phyloP scores from a whole-genome alignment of 2,329 filamentous ascomycete genomes.

The Penicillium sp. region DNA sequence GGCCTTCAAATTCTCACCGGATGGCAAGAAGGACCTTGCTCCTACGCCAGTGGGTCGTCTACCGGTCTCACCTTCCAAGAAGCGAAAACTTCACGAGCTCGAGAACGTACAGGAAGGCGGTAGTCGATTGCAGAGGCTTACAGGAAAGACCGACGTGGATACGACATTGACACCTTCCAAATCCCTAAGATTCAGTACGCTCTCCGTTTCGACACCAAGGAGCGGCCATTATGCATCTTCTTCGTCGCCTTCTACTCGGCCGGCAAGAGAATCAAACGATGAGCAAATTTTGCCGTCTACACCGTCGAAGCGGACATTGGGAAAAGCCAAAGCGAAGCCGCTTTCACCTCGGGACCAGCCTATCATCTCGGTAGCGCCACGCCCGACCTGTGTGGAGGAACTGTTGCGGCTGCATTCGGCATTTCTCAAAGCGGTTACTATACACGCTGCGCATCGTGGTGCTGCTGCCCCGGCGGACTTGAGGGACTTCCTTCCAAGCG shows the following conservation, averaged over 20 bases:
- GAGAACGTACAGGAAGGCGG: slow-evolving; percentile 36
- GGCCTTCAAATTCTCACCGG: slow-evolving; percentile 13
- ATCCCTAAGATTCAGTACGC: slow-evolving; percentile 29
- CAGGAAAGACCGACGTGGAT: background rate
- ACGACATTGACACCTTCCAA: slow-evolving; percentile 42
- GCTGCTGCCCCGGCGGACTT: slow-evolving; percentile 67
- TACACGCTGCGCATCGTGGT: slow-evolving; percentile 74
- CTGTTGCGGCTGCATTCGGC: slow-evolving; percentile 68
- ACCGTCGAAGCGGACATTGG: slow-evolving; percentile 31
- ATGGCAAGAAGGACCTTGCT: slow-evolving; percentile 36
- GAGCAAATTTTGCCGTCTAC: slow-evolving; percentile 23
- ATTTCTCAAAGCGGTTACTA: slow-evolving; percentile 69
- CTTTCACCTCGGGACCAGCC: slow-evolving; percentile 1
- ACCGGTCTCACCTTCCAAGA: slow-evolving; percentile 44
- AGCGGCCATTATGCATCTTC: slow-evolving; percentile 33
- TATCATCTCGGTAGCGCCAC: slow-evolving; percentile 11
- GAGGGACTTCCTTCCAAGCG: slow-evolving; percentile 62
- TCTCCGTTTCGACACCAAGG: slow-evolving; percentile 39
- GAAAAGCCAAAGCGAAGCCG: background rate
- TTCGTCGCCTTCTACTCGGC: slow-evolving; percentile 15
- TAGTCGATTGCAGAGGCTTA: slow-evolving; percentile 15
- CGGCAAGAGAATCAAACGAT: background rate
- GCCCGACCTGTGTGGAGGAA: slow-evolving; percentile 47
- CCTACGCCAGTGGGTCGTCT: slow-evolving; percentile 25
- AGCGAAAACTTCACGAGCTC: slow-evolving; percentile 44